Base-by-base conservation (phyloP, 257 asterid genomes). In the Plantago elongata region DNA sequence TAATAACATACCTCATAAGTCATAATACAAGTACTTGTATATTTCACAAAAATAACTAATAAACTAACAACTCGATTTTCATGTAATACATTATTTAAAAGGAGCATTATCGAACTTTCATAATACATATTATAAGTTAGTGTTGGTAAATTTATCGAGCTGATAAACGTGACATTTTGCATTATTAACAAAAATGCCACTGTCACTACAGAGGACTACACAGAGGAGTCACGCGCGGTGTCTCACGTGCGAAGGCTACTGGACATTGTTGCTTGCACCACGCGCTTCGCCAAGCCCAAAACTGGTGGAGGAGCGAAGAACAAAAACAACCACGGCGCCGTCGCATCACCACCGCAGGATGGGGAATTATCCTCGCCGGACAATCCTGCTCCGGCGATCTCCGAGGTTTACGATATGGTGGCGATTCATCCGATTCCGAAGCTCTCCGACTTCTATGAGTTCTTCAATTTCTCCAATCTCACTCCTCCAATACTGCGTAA, bases 361-460 rank as follows among this genome's bases (percentile, higher is more conserved):
- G 97, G 85, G 72, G 84, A 79, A 16, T 54, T 63, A 6, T 75
- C 68, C 71, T 49, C 78, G 34, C 80, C 85, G 75, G 87, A 73
- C 22, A 48, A 71, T 15, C 74, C 84, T 60, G 65, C 81, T 56
- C 73, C 85, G 79, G 75, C 79, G 64, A 67, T 77, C 16, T 76
- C 84, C 13, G 88, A 77, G 67, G 79, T 81, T 62, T 77, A 83
- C 69, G 96, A 90, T 56, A 93, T 93, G 99, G 84, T 78, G 88
- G 99, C 96, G 75, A 93, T 93, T 49, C 97, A 93, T 59, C 93
- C 97, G 63, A 81, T 84, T 54, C 99, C 99, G 78, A 93, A 87
- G 89, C 89, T 93, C 13, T 90, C 99, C 62, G 96, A 93, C 64
- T 93, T 93, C 82, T 93, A 89, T 62, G 99, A 89, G 67, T 93